Percentiles rank a stretch among this genome's conserved stretches.
phyloP scores from a whole-genome alignment of 805 yeast species.

The Torulaspora microellipsoides region DNA sequence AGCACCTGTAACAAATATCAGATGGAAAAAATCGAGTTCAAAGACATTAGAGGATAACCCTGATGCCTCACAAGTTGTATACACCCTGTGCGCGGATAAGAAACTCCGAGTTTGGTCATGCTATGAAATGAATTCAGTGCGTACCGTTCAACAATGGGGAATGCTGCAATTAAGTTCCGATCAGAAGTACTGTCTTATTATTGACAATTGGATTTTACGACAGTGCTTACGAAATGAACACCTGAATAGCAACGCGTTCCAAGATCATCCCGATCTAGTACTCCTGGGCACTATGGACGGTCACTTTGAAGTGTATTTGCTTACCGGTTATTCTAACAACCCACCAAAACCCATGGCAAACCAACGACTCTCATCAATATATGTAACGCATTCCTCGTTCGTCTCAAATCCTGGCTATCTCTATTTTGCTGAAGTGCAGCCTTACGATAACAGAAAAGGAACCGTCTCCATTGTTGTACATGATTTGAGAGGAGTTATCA shows the following conservation, averaged over 20 bases:
- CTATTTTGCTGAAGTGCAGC: conserved; percentile 36
- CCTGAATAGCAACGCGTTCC: conserved; percentile 11
- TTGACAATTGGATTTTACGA: conserved; percentile 40
- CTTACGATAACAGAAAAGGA: conserved; percentile 19
- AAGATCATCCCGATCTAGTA: conserved; percentile 38
- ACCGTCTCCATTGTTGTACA: conserved; percentile 43
- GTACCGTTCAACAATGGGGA: conserved; percentile 54
- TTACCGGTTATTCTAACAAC: conserved; percentile 47
- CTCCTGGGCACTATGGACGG: conserved; percentile 43
- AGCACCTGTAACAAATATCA: conserved; percentile 47
- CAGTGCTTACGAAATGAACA: conserved; percentile 19
- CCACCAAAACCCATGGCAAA: conserved; percentile 54
- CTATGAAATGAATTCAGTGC: conserved; percentile 51
- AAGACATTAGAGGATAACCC: conserved; percentile 31
- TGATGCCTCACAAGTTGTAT: conserved; percentile 43
- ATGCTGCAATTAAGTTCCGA: conserved; percentile 32
- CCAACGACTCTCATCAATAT: conserved; percentile 34
- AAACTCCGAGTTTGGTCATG: conserved; percentile 66
- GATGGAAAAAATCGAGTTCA: conserved; percentile 49
- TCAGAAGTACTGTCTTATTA: conserved; percentile 36
- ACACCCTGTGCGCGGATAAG: conserved; percentile 58
- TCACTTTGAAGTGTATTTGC: conserved; percentile 39
- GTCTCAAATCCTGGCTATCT: conserved; percentile 34
- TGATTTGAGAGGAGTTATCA: conserved; percentile 40
- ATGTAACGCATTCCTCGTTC: conserved; percentile 25